phyloP scores from a whole-genome alignment of 257 asterid species.

The Primulina huaijiensis region DNA sequence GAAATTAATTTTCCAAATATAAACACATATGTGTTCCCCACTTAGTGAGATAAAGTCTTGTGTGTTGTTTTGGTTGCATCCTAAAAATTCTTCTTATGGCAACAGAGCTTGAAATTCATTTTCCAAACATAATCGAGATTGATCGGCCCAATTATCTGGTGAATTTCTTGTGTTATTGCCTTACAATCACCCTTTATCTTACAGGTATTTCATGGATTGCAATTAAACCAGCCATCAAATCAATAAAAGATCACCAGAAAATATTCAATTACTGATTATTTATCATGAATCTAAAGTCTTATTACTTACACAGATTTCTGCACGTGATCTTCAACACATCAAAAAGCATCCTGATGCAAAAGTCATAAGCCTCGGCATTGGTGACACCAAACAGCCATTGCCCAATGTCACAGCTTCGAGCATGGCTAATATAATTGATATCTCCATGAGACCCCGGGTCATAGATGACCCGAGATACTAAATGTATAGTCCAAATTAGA shows the following conservation, averaged over 20 bases:
- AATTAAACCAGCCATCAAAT: background rate
- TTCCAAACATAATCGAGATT: background rate
- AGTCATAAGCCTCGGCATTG: constrained; percentile 83
- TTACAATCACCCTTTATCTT: background rate
- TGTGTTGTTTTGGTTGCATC: no score
- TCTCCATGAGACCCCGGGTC: no score
- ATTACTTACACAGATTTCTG: constrained; percentile 49
- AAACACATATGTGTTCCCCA: no score
- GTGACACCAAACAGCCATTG: constrained; percentile 81
- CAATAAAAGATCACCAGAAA: no score
- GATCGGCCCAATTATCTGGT: background rate
- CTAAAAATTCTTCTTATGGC: no score
- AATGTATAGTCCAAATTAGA: no score
- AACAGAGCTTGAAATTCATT: background rate
- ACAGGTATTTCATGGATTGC: background rate
- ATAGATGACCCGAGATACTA: no score
- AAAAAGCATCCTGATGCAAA: constrained; percentile 67
- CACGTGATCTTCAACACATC: constrained; percentile 50
- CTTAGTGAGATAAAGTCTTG: no score
- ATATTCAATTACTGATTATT: background rate
- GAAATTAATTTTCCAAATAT: background rate
- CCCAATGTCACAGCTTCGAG: constrained; percentile 59
- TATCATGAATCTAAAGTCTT: constrained; percentile 1
- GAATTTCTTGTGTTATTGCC: background rate
- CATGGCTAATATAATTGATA: constrained; percentile 61